phyloP scores from a whole-genome alignment of 2,329 filamentous ascomycete species.

The Thyridium curvatum region DNA sequence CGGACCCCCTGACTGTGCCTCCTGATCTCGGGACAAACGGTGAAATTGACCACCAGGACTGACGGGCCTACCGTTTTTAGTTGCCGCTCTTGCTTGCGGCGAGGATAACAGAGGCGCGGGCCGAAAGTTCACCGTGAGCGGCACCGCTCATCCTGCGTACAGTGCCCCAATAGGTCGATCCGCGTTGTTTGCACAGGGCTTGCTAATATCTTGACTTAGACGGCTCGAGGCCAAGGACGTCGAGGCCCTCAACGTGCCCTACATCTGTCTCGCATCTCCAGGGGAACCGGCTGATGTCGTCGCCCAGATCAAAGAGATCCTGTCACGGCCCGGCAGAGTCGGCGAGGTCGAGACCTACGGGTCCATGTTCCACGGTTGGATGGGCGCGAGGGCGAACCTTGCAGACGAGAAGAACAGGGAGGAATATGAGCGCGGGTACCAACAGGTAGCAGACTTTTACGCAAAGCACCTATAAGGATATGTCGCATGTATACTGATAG shows the following conservation, averaged over 20 bases:
- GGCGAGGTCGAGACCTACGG: slow-evolving; percentile 41
- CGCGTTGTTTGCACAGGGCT: too few species aligned
- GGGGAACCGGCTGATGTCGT: slow-evolving; percentile 39
- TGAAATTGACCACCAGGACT: too few species aligned
- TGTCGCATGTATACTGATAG: too few species aligned
- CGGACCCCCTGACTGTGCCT: too few species aligned
- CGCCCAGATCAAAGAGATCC: slow-evolving; percentile 32
- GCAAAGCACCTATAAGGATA: slow-evolving; percentile 34
- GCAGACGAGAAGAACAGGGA: slow-evolving; percentile 33
- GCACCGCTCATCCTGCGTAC: slow-evolving; percentile 23
- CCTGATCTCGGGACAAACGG: too few species aligned
- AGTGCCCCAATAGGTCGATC: slow-evolving; percentile 5
- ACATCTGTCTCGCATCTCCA: slow-evolving; percentile 42
- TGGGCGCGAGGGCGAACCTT: slow-evolving; percentile 45
- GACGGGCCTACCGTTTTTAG: neutral
- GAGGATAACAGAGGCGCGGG: slow-evolving; percentile 24
- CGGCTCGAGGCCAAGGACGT: slow-evolving; percentile 33
- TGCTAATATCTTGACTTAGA: slow-evolving; percentile 7
- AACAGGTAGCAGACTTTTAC: slow-evolving; percentile 35
- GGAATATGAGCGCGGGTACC: slow-evolving; percentile 44
- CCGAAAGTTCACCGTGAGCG: slow-evolving; percentile 26
- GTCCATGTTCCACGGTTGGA: slow-evolving; percentile 52
- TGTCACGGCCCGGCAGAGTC: slow-evolving; percentile 30
- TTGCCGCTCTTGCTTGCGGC: slow-evolving; percentile 29
- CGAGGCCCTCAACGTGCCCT: slow-evolving; percentile 34